Percentiles rank a stretch among this genome's conserved stretches.
Evolutionary conservation across 2,329 filamentous ascomycete genomes (phyloP).

Genomic region (Pseudopyricularia javanii): DNA sequence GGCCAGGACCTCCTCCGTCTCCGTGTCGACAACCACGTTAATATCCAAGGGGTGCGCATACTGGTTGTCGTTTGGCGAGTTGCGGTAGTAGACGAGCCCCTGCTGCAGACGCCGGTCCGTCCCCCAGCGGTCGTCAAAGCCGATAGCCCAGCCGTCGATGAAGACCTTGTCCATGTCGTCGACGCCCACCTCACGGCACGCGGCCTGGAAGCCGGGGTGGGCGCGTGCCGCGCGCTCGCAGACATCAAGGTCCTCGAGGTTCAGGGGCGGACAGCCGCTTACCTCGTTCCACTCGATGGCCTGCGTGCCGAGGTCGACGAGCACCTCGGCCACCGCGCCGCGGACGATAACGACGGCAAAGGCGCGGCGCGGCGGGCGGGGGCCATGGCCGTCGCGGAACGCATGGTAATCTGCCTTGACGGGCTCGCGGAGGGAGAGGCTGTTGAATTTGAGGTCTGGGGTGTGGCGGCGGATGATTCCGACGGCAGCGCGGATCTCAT

Average conservation of each 20-base stretch:
- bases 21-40: slow-evolving; percentile 31
- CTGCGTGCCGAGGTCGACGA: slow-evolving; percentile 32
- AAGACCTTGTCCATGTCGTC: slow-evolving; percentile 63
- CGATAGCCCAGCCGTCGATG: slow-evolving; percentile 77
- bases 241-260: slow-evolving; percentile 69
- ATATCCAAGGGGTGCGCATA: slow-evolving; percentile 46
- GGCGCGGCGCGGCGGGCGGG: slow-evolving; percentile 35
- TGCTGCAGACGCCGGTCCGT: slow-evolving; percentile 62
- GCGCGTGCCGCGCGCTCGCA: slow-evolving; percentile 45
- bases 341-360: slow-evolving; percentile 35
- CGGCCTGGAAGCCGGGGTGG: slow-evolving; percentile 13
- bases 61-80: slow-evolving; percentile 58
- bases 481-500: slow-evolving; percentile 38
- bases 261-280: slow-evolving; percentile 39
- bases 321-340: slow-evolving; percentile 31
- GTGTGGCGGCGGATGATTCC: slow-evolving; percentile 32
- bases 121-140: slow-evolving; percentile 68
- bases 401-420: slow-evolving; percentile 51
- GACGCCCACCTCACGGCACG: slow-evolving; percentile 16
- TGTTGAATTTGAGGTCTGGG: slow-evolving; percentile 38
- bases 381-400: slow-evolving; percentile 36
- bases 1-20: slow-evolving; percentile 30
- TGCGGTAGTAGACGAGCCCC: slow-evolving; percentile 71
- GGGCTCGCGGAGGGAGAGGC: slow-evolving; percentile 54
- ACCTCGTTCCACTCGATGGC: slow-evolving; percentile 32